Percentiles rank a stretch among this genome's conserved stretches.
Conservation (phyloP, 352 stramenopile species). For the Phytophthora hibernalis region DNA sequence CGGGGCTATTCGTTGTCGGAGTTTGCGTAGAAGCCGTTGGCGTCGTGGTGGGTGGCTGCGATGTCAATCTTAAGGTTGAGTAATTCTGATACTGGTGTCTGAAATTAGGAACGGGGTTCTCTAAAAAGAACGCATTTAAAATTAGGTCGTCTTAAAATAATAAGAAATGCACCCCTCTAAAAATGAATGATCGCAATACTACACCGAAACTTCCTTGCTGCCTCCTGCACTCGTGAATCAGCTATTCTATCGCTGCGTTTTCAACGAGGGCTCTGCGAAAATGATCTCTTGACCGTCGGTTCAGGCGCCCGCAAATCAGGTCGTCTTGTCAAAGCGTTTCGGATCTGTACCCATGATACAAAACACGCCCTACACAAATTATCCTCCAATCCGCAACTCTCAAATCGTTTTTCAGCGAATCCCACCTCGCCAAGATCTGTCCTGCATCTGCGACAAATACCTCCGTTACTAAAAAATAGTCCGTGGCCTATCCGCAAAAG, state of each 20-base stretch:
- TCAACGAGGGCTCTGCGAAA: constrained; percentile 2
- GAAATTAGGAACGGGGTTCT: too few species aligned
- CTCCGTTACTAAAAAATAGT: constrained; percentile 3
- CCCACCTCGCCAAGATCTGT: background rate
- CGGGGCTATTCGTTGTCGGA: constrained; percentile 10
- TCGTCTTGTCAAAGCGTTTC: constrained; percentile 11
- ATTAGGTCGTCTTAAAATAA: too few species aligned
- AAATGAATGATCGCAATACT: background rate
- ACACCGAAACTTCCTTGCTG: background rate
- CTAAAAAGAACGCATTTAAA: too few species aligned
- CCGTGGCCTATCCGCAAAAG: constrained; percentile 4
- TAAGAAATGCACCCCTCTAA: too few species aligned
- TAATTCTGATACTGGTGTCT: too few species aligned
- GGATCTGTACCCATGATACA: background rate
- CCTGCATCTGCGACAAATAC: constrained; percentile 27
- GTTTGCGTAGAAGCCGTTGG: background rate
- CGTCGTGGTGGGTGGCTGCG: constrained; percentile 5
- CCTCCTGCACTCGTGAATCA: background rate
- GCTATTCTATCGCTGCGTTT: background rate
- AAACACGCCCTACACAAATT: constrained; percentile 2
- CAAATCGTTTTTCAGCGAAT: constrained; percentile 15
- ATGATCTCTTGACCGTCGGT: constrained; percentile 22
- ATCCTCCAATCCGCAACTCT: constrained; percentile 6
- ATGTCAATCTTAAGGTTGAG: background rate
- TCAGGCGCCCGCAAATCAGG: constrained; percentile 30